A percentile compares a stretch with the other conserved stretches of the same genome.
Evolutionary conservation across 345 rosid species (phyloP).

Genomic region (Rhizophora apiculata): DNA sequence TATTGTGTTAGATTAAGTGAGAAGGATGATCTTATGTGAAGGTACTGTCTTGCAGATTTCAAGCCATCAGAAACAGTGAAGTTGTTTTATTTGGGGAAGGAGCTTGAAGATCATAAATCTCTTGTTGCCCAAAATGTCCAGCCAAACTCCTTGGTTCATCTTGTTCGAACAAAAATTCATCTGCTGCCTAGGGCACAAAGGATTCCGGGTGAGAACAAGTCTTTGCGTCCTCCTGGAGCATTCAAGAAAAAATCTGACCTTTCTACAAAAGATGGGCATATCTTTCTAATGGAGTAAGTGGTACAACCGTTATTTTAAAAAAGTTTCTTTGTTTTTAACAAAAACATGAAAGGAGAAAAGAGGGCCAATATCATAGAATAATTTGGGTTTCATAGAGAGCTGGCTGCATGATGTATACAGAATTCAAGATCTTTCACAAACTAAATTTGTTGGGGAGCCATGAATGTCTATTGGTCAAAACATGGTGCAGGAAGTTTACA

Average conservation of each 20-base stretch:
- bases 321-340: background rate
- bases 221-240: constrained; percentile 95
- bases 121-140: constrained; percentile 80
- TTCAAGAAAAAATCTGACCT: constrained; percentile 99
- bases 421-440: too few species aligned
- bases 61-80: constrained; percentile 81
- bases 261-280: constrained; percentile 93
- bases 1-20: background rate
- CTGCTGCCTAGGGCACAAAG: constrained; percentile 80
- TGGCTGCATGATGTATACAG: too few species aligned
- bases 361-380: too few species aligned
- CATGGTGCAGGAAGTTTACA: too few species aligned
- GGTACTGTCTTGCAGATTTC: constrained; percentile 56
- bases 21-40: constrained; percentile 17
- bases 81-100: constrained; percentile 76
- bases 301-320: background rate
- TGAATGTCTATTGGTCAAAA: too few species aligned
- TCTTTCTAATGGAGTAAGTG: constrained; percentile 94
- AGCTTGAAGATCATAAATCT: constrained; percentile 77
- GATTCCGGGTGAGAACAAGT: constrained; percentile 87
- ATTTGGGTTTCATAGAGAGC: too few species aligned
- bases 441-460: too few species aligned
- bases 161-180: constrained; percentile 82
- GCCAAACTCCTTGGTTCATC: constrained; percentile 88
- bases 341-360: too few species aligned